Evolutionary conservation across 2,329 filamentous ascomycete species (phyloP).

Genomic region (Didymella arachidicola): DNA sequence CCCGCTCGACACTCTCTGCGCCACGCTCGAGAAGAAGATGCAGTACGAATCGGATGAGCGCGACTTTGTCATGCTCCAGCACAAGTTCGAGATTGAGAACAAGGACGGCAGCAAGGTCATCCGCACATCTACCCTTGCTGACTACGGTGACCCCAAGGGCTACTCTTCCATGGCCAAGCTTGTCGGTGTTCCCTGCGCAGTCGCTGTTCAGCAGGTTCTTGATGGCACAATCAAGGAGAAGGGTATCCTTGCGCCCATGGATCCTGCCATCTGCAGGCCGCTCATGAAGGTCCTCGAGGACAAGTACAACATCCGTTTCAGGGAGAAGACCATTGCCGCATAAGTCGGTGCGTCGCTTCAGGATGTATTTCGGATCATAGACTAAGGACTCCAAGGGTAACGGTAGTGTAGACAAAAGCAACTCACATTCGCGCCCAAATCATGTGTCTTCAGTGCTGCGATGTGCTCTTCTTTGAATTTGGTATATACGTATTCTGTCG

Average conservation of each 20-base stretch:
- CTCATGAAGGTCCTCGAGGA: constrained; percentile 80
- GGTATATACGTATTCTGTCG: background rate
- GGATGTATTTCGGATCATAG: constrained; percentile 12
- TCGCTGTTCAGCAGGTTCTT: constrained; percentile 79
- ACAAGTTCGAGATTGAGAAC: constrained; percentile 84
- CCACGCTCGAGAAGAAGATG: constrained; percentile 90
- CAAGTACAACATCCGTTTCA: constrained; percentile 76
- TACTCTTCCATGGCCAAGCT: constrained; percentile 86
- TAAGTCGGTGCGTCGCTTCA: constrained; percentile 12
- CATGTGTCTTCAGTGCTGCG: background rate
- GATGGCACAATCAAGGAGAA: constrained; percentile 75
- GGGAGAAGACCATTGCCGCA: constrained; percentile 66
- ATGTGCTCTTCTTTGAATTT: background rate
- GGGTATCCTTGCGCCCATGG: constrained; percentile 81
- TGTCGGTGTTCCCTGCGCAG: constrained; percentile 77
- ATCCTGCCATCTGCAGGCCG: constrained; percentile 72
- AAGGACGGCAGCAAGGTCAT: constrained; percentile 80
- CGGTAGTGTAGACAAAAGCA: constrained; percentile 32
- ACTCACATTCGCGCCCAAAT: constrained; percentile 8
- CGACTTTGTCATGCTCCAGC: constrained; percentile 81
- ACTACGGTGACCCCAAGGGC: constrained; percentile 80
- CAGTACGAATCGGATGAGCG: constrained; percentile 82
- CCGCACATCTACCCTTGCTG: constrained; percentile 79
- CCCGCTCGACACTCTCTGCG: constrained; percentile 90
- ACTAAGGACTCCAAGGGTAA: constrained; percentile 15